Evolutionary conservation across 352 stramenopile species (phyloP).

Genomic region (Phytopythium montanum): DNA sequence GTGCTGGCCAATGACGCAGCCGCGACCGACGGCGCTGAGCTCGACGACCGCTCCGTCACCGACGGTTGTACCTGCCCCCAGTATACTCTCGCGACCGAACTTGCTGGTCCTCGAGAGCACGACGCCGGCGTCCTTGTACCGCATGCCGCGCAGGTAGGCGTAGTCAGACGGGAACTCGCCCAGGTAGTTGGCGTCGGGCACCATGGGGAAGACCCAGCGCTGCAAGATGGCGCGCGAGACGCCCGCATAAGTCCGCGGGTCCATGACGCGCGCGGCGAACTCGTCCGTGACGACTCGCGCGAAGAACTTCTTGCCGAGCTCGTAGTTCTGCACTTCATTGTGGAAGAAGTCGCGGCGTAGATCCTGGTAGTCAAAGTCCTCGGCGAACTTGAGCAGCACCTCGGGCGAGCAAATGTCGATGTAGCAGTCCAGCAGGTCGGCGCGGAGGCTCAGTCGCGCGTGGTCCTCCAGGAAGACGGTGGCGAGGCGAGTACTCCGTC

Average conservation of each 20-base stretch:
- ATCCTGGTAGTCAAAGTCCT: constrained; percentile 99
- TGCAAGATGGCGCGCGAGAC: constrained; percentile 93
- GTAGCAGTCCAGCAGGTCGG: constrained; percentile 96
- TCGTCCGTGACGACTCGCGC: constrained; percentile 89
- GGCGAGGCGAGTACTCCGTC: constrained; percentile 43
- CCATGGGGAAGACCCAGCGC: constrained; percentile 95
- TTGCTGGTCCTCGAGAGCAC: constrained; percentile 59
- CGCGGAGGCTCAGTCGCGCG: constrained; percentile 85
- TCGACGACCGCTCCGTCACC: constrained; percentile 51
- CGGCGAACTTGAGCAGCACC: constrained; percentile 95
- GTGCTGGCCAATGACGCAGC: constrained; percentile 72
- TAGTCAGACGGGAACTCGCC: constrained; percentile 58
- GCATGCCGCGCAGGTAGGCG: constrained; percentile 70
- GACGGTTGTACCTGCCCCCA: constrained; percentile 53
- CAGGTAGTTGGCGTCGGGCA: constrained; percentile 91
- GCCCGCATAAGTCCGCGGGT: constrained; percentile 91
- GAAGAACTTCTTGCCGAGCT: constrained; percentile 97
- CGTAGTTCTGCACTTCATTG: constrained; percentile 97
- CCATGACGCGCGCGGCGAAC: constrained; percentile 94
- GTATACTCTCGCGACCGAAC: constrained; percentile 66
- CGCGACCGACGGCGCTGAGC: constrained; percentile 65
- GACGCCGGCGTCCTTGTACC: constrained; percentile 81
- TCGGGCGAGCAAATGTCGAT: constrained; percentile 98
- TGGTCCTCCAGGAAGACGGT: constrained; percentile 84
- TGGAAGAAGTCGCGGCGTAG: constrained; percentile 94